Base-by-base conservation (phyloP, 148 eudicot species). In the Gaultheria prostrata region DNA sequence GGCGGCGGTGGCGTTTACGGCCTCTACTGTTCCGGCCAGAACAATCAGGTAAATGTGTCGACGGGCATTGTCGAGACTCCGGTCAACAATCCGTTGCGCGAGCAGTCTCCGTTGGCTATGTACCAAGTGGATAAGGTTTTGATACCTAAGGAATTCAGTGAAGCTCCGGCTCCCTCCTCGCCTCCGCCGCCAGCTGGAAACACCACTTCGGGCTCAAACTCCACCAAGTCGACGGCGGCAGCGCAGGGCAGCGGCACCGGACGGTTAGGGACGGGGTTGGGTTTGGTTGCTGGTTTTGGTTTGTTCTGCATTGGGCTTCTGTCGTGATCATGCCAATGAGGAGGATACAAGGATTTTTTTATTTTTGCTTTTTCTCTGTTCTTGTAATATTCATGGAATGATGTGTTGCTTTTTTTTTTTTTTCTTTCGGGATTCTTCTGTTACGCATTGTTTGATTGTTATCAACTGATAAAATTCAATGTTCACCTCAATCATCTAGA, bases 71-170 rank as follows among this genome's bases (percentile, higher is more conserved):
- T 89, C 2, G 78, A 69, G 7, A 86, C 92, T 1, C 87, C 59
- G 32, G 56, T 95, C 8, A 85, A 86, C 74, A 94, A 91, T 78
- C 85, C 91, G 0, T 32, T 95, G 18, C 88, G 93, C 10, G 76
- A 77, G 6, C 61, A 81, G 13, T 82, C 10, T 18, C 98, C 94
- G 0, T 59, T 95, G 59, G 94, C 95, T 1, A 91, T 94, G 73
- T 95, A 87, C 57, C 83, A 86, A 57, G 86, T 95, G 32, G 96
- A 95, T 49, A 87, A 89, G 82, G 98, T 95, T 24, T 81, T 95
- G 76, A 26, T 92, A 57, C 94, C 98, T 1, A 30, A 67, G 48
- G 90, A 88, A 15, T 77, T 95, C 49, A 85, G 43, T 0, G 90
- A 84, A 45, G 28, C 93, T 9, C 84, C 82, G 81, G 84, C 92